A percentile compares a stretch with the other conserved stretches of the same genome.
Conservation (phyloP, 2,329 filamentous ascomycete genomes). For the Trichoderma sp. region DNA sequence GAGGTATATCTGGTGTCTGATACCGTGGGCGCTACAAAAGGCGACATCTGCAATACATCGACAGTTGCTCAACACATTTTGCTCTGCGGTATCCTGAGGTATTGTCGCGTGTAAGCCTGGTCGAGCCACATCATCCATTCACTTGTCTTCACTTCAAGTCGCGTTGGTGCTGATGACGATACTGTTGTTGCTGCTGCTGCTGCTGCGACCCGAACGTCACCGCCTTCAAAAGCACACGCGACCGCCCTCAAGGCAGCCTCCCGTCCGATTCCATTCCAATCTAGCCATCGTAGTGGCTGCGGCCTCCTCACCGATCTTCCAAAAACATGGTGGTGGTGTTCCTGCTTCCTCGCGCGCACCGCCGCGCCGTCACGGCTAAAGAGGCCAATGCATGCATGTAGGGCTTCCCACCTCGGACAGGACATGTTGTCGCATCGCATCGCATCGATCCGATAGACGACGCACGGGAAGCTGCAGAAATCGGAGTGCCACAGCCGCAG, state of each 20-base stretch:
- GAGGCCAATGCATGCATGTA: not conserved
- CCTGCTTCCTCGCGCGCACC: slow-evolving; percentile 3
- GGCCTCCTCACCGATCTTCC: not conserved
- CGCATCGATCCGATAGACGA: not conserved
- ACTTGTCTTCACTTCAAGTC: no score
- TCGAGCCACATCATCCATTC: no score
- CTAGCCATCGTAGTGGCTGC: not conserved
- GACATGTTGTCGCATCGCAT: not conserved
- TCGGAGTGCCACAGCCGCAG: not conserved
- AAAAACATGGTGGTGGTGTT: not conserved
- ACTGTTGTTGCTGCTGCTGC: not conserved
- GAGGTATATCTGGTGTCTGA: no score
- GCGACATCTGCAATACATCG: no score
- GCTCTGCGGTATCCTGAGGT: no score
- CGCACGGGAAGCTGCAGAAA: slow-evolving; percentile 8
- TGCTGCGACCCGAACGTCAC: not conserved
- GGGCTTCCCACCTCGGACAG: not conserved
- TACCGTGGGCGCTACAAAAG: no score
- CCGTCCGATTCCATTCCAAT: not conserved
- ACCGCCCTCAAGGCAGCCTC: not conserved
- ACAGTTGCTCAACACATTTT: no score
- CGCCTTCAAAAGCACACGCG: not conserved
- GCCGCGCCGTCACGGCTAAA: not conserved
- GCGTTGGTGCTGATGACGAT: not conserved
- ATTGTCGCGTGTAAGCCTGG: no score